phyloP scores from a whole-genome alignment of 768 basidiomycete genomes.

The Nevesoporus exiguus region DNA sequence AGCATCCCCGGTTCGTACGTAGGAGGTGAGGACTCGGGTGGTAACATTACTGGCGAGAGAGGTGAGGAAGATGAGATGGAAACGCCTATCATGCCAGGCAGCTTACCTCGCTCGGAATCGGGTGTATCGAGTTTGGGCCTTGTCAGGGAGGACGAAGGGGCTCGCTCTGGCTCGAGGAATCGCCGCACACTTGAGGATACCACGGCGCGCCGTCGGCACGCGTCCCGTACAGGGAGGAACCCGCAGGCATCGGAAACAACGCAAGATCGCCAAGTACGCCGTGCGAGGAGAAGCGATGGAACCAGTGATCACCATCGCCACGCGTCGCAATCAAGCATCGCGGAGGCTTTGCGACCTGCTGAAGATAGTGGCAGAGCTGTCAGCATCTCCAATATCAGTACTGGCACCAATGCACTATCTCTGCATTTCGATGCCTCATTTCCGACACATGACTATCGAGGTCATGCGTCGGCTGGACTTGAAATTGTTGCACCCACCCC shows the following conservation, averaged over 20 bases:
- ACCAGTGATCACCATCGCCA: constrained; percentile 19
- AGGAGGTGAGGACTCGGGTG: constrained; percentile 15
- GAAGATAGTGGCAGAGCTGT: constrained; percentile 13
- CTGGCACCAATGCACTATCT: constrained; percentile 32
- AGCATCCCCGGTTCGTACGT: constrained; percentile 15
- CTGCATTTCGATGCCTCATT: constrained; percentile 36
- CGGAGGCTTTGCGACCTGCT: constrained; percentile 20
- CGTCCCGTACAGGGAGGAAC: constrained; percentile 19
- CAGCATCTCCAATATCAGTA: constrained; percentile 24
- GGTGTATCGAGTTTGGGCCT: constrained; percentile 28
- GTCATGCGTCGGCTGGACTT: constrained; percentile 25
- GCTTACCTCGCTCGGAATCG: constrained; percentile 17
- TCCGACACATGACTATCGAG: constrained; percentile 24
- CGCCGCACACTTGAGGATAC: constrained; percentile 5
- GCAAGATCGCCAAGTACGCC: constrained; percentile 20
- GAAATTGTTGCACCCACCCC: constrained; percentile 34
- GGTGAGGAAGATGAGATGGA: constrained; percentile 17
- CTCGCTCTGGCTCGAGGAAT: constrained; percentile 12
- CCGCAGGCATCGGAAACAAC: constrained; percentile 6
- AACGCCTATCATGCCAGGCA: constrained; percentile 21
- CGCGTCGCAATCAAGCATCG: constrained; percentile 16
- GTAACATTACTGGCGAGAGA: constrained; percentile 14
- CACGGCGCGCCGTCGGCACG: constrained; percentile 15
- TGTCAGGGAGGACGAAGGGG: constrained; percentile 32
- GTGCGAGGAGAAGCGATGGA: constrained; percentile 25